Evolutionary conservation across 1,284 basidiomycete genomes (phyloP), one percentile per base, ranked within the genome.

Genomic region (Cutaneotrichosporon dermatis): DNA sequence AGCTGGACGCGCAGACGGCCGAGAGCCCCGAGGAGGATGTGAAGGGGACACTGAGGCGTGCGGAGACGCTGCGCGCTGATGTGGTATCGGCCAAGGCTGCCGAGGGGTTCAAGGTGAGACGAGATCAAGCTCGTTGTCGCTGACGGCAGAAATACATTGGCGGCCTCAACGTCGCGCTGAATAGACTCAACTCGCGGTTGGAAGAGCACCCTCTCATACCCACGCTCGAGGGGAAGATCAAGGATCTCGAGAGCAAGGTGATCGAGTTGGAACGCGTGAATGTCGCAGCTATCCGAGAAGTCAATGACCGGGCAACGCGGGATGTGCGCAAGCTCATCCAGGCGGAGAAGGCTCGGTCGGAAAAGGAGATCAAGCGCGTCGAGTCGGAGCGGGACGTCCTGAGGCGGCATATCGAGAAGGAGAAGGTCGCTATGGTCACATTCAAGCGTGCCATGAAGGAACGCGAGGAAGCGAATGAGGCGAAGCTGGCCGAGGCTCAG

Each of bases 111-210:
- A 66, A 71, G 66, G 74, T 73, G 59, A 57, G 70, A 33, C 1
- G 4, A 3, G n/a, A 25, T 25, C 25, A 25, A 25, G 7, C 4
- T 40, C 4, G 1, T 7, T 12, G 8, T 34, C 55, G 3, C 66
- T 69, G 51, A 63, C 55, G 0, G 9, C 11, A 74, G 74, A 68
- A 48, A 40, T 72, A 74, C 48, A 56, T 72, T 7, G 68, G 63
- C 33, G 62, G 64, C 2, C 66, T 76, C 1, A 68, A 61, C 1
- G 58, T 48, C 1, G 66, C 71, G 10, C 40, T 74, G 6, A 65
- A 69, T 60, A 58, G 52, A 6, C 61, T 76, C 5, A 57, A 58
- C 5, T 35, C 34, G 1, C 51, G 53, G 2, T 57, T 75, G 9
- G 51, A 64, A 44, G 46, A 45, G 3, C 56, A 72, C 48, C 72